Evolutionary conservation across 2,329 filamentous ascomycete genomes (phyloP).

Genomic region (Penicillium oxalicum): DNA sequence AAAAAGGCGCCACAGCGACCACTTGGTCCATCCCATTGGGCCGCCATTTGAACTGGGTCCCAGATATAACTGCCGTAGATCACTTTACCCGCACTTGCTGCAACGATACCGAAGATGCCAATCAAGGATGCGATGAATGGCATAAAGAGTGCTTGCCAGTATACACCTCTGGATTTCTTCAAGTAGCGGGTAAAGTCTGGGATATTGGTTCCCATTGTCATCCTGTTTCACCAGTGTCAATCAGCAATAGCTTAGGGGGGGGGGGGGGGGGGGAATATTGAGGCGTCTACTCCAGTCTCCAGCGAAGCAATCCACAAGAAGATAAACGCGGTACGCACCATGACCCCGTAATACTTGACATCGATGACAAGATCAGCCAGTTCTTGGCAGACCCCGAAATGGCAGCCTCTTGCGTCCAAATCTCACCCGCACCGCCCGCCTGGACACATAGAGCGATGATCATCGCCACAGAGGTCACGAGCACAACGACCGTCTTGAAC

Average conservation of each 20-base stretch:
- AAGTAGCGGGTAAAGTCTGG: constrained; percentile 18
- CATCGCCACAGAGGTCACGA: constrained; percentile 50
- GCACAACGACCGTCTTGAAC: constrained; percentile 25
- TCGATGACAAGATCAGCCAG: constrained; percentile 29
- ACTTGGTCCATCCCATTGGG: constrained; percentile 4
- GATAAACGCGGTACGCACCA: neutral
- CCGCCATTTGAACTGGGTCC: constrained; percentile 1
- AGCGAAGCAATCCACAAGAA: neutral
- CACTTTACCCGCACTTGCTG: neutral
- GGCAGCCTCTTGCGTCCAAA: constrained; percentile 41
- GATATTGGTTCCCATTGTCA: constrained; percentile 16
- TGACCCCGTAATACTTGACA: constrained; percentile 5
- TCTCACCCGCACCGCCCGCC: constrained; percentile 45
- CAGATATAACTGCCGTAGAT: neutral
- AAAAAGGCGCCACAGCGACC: constrained; percentile 63
- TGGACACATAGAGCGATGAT: constrained; percentile 46
- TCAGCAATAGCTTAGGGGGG: too few species aligned
- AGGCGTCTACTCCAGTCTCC: too few species aligned
- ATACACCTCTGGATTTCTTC: constrained; percentile 4
- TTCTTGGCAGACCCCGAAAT: constrained; percentile 44
- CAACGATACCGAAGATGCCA: constrained; percentile 2
- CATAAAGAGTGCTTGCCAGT: constrained; percentile 9
- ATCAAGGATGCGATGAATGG: constrained; percentile 4
- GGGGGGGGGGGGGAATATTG: too few species aligned
- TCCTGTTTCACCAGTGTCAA: constrained; percentile 6